Percentiles rank a stretch among this genome's conserved stretches.
phyloP scores from a whole-genome alignment of 768 basidiomycete genomes.

The Galerina sulciceps region DNA sequence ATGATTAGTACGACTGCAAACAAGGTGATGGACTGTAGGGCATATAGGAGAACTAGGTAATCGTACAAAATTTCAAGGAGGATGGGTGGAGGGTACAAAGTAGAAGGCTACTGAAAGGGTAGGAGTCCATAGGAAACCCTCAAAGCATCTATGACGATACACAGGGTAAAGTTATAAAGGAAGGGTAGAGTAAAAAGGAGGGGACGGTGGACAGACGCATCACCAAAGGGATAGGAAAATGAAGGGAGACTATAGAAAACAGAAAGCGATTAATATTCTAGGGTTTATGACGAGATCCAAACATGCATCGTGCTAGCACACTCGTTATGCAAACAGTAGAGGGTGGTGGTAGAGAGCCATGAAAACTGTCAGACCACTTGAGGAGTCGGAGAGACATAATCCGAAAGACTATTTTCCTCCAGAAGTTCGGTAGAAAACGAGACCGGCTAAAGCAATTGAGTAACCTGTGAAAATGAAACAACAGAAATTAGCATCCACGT shows the following conservation, averaged over 20 bases:
- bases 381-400: too few species aligned
- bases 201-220: background rate
- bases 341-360: background rate
- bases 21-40: too few species aligned
- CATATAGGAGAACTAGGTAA: too few species aligned
- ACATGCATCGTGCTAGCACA: background rate
- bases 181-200: background rate
- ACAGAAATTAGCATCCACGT: background rate
- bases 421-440: conserved; percentile 83
- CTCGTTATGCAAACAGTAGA: background rate
- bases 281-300: background rate
- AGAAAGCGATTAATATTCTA: conserved; percentile 10
- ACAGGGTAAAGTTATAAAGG: background rate
- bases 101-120: background rate
- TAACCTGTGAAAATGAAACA: conserved; percentile 58
- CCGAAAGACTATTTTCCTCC: conserved; percentile 7
- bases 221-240: background rate
- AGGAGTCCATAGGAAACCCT: background rate
- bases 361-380: background rate
- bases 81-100: background rate
- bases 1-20: too few species aligned
- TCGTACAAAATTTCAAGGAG: too few species aligned
- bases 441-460: conserved; percentile 82
- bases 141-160: conserved; percentile 2
- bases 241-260: background rate